Percentiles rank a stretch among this genome's conserved stretches.
Conservation (phyloP, 768 basidiomycete genomes). For the Lentinula sp. region DNA sequence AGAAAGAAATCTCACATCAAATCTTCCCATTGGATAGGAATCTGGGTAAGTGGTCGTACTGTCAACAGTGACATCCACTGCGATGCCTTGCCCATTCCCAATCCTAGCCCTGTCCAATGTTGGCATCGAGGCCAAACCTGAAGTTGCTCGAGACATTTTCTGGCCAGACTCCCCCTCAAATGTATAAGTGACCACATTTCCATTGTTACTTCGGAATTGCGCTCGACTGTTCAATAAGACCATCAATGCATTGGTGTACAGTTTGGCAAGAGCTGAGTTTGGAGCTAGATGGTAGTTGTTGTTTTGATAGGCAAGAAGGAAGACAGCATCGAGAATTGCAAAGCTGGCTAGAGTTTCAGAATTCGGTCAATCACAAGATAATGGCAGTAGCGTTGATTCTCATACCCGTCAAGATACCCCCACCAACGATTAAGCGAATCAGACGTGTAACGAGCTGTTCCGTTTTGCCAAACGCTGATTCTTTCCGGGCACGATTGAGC, state of each 20-base stretch:
- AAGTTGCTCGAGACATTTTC: not conserved
- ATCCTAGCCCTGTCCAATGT: not conserved
- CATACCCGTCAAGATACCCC: not conserved
- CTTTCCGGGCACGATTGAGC: not conserved
- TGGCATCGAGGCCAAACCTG: not conserved
- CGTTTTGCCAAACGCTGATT: not conserved
- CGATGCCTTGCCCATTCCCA: not conserved
- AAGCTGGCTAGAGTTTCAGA: not conserved
- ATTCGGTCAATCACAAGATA: not conserved
- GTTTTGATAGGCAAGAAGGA: not conserved
- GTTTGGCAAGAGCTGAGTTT: not conserved
- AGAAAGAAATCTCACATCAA: not conserved
- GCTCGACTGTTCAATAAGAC: not conserved
- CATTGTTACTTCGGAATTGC: not conserved
- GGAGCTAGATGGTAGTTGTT: conserved; percentile 1
- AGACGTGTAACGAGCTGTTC: not conserved
- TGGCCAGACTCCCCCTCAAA: not conserved
- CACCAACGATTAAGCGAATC: not conserved
- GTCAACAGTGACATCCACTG: not conserved
- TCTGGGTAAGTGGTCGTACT: not conserved
- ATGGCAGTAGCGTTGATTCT: not conserved
- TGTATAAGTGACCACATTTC: not conserved
- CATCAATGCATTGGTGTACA: conserved; percentile 1
- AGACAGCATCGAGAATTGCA: not conserved
- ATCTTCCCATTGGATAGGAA: not conserved